Conservation (phyloP, 164 flowering plant genomes). For the Chimonanthus praecox region DNA sequence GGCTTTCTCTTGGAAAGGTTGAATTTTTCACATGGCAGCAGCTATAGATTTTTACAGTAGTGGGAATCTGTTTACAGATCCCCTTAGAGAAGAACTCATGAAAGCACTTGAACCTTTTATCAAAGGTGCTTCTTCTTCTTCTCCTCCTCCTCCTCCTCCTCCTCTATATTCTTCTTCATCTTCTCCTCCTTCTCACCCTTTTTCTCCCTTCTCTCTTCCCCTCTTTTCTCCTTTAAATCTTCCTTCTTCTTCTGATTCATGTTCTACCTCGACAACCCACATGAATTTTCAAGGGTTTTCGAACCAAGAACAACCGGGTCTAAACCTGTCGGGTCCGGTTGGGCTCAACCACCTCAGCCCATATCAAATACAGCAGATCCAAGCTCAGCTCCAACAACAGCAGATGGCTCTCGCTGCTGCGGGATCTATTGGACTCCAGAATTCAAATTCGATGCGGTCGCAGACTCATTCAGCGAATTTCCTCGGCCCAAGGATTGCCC, state of each 20-base stretch:
- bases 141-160: conserved; percentile 14
- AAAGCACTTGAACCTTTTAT: conserved; percentile 94
- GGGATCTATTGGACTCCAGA: too few relatives aligned
- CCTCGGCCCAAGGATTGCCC: conserved; percentile 45
- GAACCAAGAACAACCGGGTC: conserved; percentile 15
- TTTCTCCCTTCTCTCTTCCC: neutral
- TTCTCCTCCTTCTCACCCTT: conserved; percentile 2
- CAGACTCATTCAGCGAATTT: conserved; percentile 20
- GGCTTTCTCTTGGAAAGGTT: too few relatives aligned
- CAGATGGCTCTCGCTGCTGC: conserved; percentile 11
- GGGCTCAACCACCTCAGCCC: conserved; percentile 49
- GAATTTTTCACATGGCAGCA: conserved; percentile 42
- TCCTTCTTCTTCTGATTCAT: conserved; percentile 8
- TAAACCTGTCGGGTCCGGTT: conserved; percentile 27
- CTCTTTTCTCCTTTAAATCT: neutral
- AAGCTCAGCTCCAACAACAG: conserved; percentile 41
- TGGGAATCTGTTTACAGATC: conserved; percentile 18
- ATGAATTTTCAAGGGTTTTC: conserved; percentile 21
- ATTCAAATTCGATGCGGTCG: conserved; percentile 6
- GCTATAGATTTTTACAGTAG: conserved; percentile 45
- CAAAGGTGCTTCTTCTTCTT: conserved; percentile 49
- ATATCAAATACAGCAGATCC: conserved; percentile 62
- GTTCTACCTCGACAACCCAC: conserved; percentile 30
- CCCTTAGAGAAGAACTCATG: conserved; percentile 70
- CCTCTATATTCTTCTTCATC: conserved; percentile 10